phyloP scores from a whole-genome alignment of 306 rosid species.

The Mucuna pruriens region DNA sequence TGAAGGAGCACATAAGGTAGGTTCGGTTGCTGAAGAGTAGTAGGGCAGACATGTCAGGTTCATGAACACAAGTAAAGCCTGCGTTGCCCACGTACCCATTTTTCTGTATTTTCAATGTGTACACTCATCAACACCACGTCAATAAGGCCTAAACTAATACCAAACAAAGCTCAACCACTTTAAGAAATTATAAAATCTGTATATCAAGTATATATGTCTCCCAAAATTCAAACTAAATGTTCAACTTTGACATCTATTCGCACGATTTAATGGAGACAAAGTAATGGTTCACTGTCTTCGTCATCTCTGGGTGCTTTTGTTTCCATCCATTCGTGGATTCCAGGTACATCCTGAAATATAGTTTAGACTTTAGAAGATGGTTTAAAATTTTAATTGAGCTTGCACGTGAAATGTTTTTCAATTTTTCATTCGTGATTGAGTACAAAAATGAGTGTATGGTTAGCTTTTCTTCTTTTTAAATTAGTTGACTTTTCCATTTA shows the following conservation, averaged over 20 bases:
- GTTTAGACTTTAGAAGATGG: neutral
- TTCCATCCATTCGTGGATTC: slow-evolving; percentile 30
- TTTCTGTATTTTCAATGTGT: slow-evolving; percentile 17
- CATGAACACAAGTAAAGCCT: slow-evolving; percentile 36
- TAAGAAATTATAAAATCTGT: neutral
- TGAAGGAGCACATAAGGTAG: slow-evolving; percentile 37
- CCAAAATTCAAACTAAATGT: slow-evolving; percentile 39
- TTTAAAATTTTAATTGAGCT: neutral
- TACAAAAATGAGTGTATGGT: neutral
- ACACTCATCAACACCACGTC: slow-evolving; percentile 7
- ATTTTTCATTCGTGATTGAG: neutral
- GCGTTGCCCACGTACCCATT: slow-evolving; percentile 30
- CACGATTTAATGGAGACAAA: slow-evolving; percentile 32
- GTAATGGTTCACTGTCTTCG: neutral
- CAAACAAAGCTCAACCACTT: slow-evolving; percentile 34
- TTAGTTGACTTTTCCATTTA: slow-evolving; percentile 34
- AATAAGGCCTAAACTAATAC: slow-evolving; percentile 25
- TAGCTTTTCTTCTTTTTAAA: slow-evolving; percentile 20
- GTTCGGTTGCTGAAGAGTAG: slow-evolving; percentile 49
- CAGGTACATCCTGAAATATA: neutral
- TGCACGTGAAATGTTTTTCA: slow-evolving; percentile 36
- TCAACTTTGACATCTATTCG: slow-evolving; percentile 24
- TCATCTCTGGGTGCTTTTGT: slow-evolving; percentile 31
- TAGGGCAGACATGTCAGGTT: slow-evolving; percentile 49
- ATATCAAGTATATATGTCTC: slow-evolving; percentile 37